Base-by-base conservation (phyloP, 1,284 basidiomycete genomes). In the Apiotrichum porosum region DNA sequence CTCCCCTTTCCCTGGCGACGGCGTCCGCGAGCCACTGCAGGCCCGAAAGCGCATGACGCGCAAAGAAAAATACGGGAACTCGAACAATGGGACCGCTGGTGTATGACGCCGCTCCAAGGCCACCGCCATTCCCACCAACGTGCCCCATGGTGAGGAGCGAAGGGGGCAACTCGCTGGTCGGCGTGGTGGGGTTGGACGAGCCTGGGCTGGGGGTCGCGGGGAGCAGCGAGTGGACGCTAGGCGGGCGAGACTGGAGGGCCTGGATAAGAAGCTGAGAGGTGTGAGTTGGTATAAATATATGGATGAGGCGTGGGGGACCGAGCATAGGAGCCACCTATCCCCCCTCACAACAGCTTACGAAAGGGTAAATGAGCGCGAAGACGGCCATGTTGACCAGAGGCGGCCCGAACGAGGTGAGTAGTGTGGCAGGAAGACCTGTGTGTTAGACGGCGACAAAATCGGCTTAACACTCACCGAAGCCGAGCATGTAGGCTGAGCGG, bases 361-460 rank as follows among this genome's bases (percentile, higher is more conserved):
- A 63, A 4, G 74, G 74, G 41, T 72, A 74, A 37, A 73, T 54
- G 6, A 73, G 44, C 3, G 72, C 69, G 52, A 74, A 75, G 17
- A 74, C 49, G 12, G 69, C 63, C 60, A 74, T 70, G 43, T 64
- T 68, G 41, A 73, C 58, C n/a, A 75, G 36, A 5, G 69, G 67
- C 4, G 69, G 63, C 4, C 66, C 65, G 42, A 73, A 71, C 6
- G 67, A 65, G 13, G 68, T 68, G 10, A 71, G 45, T 9, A 73
- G 47, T 4, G 69, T 72, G 2, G 65, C 61, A 1, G 61, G 54
- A 10, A 73, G 47, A 22, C 68, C 69, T 71, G 45, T 28, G 15
- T 8, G 41, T 51, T 30, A 51, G 49, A 24, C 3, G 19, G 22
- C 24, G 23, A n/a, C 23, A 6, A 8, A 1, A 6, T 18, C 28